These are phyloP conservation scores for Colletotrichum destructivum DNA, from an alignment of 2,329 filamentous ascomycete genomes.

Conservation along the genomic window DNA sequence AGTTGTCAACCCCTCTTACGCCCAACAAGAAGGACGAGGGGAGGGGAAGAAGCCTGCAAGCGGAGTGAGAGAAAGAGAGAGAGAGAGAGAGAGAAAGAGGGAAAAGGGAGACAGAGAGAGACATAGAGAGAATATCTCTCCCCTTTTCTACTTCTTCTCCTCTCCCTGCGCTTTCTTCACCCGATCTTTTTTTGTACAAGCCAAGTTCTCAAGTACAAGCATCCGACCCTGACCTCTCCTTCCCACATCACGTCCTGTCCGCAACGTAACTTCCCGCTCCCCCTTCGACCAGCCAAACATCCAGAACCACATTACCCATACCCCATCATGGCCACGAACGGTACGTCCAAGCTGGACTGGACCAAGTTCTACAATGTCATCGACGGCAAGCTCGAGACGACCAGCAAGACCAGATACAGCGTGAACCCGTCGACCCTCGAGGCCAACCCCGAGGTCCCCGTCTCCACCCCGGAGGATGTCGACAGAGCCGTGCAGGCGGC, in stretches of 20 bases:
- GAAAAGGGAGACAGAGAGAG: background rate
- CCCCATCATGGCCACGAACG: conserved; percentile 36
- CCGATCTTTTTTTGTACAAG: background rate
- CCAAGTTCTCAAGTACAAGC: background rate
- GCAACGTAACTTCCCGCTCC: conserved; percentile 23
- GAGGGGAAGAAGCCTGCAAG: no score
- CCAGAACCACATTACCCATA: no score
- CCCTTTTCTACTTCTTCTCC: conserved; percentile 8
- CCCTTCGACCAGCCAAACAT: background rate
- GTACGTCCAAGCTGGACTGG: conserved; percentile 35
- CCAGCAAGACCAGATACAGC: conserved; percentile 60
- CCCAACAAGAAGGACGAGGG: background rate
- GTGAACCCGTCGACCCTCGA: conserved; percentile 67
- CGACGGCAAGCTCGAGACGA: conserved; percentile 62
- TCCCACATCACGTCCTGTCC: conserved; percentile 9
- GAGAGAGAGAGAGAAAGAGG: no score
- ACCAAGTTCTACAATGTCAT: conserved; percentile 67
- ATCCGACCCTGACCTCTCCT: conserved; percentile 8
- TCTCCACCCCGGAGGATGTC: conserved; percentile 64
- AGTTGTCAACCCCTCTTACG: conserved; percentile 3
- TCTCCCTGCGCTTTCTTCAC: conserved; percentile 2
- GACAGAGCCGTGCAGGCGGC: conserved; percentile 65
- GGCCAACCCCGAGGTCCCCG: conserved; percentile 65
- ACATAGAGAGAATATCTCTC: conserved; percentile 5
- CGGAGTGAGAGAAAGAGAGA: no score